Evolutionary conservation across 768 basidiomycete genomes (phyloP).

Genomic region (Termitomyces sp.): DNA sequence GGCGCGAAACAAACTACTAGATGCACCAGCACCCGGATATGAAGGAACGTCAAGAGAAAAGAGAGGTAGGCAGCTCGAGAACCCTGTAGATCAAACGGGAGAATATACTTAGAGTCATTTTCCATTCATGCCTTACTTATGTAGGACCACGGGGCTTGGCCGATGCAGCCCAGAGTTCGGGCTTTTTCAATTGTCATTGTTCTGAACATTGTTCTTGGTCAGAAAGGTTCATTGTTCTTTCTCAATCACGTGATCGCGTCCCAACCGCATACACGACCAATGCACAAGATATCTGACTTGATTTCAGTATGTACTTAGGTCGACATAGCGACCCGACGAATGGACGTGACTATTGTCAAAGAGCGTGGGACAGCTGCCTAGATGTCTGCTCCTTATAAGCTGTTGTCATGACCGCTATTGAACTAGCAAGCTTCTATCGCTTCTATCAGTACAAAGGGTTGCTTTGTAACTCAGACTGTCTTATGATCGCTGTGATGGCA

Average conservation of each 20-base stretch:
- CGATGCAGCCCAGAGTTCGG: not conserved
- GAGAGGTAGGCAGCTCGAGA: constrained; percentile 5
- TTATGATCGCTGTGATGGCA: too few species aligned
- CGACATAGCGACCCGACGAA: not conserved
- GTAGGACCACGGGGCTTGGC: not conserved
- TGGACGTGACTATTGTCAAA: not conserved
- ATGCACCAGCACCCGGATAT: constrained; percentile 20
- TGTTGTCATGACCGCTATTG: not conserved
- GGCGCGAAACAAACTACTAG: constrained; percentile 11
- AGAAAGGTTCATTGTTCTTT: not conserved
- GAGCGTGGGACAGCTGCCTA: not conserved
- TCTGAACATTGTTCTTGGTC: constrained; percentile 10
- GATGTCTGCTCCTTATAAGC: not conserved
- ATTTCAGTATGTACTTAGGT: not conserved
- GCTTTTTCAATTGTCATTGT: constrained; percentile 8
- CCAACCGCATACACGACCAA: too few species aligned
- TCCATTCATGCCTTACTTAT: constrained; percentile 1
- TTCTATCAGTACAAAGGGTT: not conserved
- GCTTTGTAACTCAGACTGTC: not conserved
- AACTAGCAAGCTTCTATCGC: not conserved
- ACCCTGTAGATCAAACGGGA: not conserved
- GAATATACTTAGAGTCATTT: not conserved
- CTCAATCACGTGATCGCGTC: not conserved
- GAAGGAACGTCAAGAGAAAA: constrained; percentile 15
- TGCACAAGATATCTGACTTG: not conserved